Evolutionary conservation across 164 flowering plant genomes (phyloP).

Genomic region (Nymphaea colorata): DNA sequence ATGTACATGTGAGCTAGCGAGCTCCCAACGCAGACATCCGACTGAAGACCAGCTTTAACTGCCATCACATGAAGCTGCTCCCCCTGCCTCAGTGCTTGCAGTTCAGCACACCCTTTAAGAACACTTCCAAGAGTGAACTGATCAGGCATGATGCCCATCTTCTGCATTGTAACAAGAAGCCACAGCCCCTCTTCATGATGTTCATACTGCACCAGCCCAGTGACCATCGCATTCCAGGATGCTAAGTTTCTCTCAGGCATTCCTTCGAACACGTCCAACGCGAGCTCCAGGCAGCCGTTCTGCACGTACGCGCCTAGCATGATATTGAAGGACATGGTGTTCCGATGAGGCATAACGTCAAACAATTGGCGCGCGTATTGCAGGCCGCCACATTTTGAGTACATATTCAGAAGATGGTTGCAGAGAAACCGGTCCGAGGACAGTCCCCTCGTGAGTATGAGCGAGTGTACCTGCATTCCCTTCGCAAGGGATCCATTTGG

Average conservation of each 20-base stretch:
- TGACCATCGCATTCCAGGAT: slow-evolving; percentile 67
- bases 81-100: slow-evolving; percentile 6
- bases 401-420: slow-evolving; percentile 56
- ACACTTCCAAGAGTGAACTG: slow-evolving; percentile 21
- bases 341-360: slow-evolving; percentile 34
- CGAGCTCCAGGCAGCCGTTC: slow-evolving; percentile 40
- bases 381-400: slow-evolving; percentile 38
- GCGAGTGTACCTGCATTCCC: slow-evolving; percentile 44
- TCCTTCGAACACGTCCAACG: slow-evolving; percentile 43
- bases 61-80: slow-evolving; percentile 32
- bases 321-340: slow-evolving; percentile 60
- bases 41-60: slow-evolving; percentile 36
- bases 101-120: slow-evolving; percentile 18
- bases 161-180: slow-evolving; percentile 26
- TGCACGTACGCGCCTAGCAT: slow-evolving; percentile 41
- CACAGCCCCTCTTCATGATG: slow-evolving; percentile 42
- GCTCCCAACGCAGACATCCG: slow-evolving; percentile 47
- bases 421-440: slow-evolving; percentile 38
- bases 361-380: slow-evolving; percentile 21
- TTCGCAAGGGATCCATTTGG: slow-evolving; percentile 22
- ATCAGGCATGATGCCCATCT: slow-evolving; percentile 14
- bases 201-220: slow-evolving; percentile 40
- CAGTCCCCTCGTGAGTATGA: slow-evolving; percentile 41
- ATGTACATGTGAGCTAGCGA: slow-evolving; percentile 78
- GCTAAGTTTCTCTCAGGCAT: slow-evolving; percentile 53